These are phyloP conservation scores for Penicillium crystallinum DNA, from an alignment of 495 filamentous ascomycete genomes.

Conservation along the genomic window DNA sequence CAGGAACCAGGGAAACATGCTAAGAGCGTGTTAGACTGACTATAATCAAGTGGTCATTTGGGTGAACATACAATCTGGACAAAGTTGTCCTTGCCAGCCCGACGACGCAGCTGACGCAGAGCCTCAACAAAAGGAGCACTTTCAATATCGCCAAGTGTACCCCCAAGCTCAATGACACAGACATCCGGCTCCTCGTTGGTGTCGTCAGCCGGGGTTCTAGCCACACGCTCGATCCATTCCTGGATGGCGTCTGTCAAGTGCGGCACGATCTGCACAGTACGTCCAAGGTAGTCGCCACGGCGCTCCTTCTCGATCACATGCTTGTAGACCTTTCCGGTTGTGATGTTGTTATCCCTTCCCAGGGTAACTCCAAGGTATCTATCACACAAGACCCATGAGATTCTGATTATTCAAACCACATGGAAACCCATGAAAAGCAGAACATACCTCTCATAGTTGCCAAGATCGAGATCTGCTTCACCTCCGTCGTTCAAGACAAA, in stretches of 20 bases:
- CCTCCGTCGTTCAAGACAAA: slow-evolving; percentile 73
- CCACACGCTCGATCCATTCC: slow-evolving; percentile 87
- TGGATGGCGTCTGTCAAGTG: slow-evolving; percentile 88
- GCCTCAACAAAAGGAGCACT: slow-evolving; percentile 86
- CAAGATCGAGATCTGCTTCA: slow-evolving; percentile 87
- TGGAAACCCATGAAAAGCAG: slow-evolving; percentile 52
- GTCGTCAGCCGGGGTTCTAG: slow-evolving; percentile 81
- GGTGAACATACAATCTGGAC: slow-evolving; percentile 71
- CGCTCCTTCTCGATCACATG: slow-evolving; percentile 78
- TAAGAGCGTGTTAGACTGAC: not conserved
- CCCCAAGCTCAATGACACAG: slow-evolving; percentile 74
- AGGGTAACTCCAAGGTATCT: slow-evolving; percentile 24
- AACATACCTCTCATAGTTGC: slow-evolving; percentile 89
- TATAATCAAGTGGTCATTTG: slow-evolving; percentile 34
- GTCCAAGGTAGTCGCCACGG: slow-evolving; percentile 79
- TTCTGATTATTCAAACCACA: slow-evolving; percentile 64
- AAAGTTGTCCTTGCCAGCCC: slow-evolving; percentile 75
- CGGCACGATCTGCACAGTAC: slow-evolving; percentile 90
- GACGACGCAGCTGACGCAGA: slow-evolving; percentile 66
- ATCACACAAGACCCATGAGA: slow-evolving; percentile 53
- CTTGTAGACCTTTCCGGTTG: slow-evolving; percentile 88
- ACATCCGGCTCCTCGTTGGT: slow-evolving; percentile 77
- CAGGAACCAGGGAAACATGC: slow-evolving; percentile 25
- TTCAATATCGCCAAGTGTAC: slow-evolving; percentile 89
- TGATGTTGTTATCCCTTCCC: slow-evolving; percentile 25